Evolutionary conservation across 768 basidiomycete genomes (phyloP).

Genomic region (Obba rivulosa): DNA sequence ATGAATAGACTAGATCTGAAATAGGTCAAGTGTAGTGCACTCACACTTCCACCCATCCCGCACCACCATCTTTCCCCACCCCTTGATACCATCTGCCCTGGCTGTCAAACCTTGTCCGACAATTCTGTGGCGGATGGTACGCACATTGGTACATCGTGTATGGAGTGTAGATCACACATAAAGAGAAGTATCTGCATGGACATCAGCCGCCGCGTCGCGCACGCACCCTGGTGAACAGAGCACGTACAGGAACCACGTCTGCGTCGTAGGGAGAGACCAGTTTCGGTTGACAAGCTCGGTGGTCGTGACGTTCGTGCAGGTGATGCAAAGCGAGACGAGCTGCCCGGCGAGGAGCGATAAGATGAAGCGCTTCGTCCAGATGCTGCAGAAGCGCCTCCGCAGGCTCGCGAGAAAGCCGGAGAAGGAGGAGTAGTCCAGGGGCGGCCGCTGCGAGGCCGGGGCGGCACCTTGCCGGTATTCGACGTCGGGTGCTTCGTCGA

Average conservation of each 20-base stretch:
- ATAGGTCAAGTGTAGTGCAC: slow-evolving; percentile 16
- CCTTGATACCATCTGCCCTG: slow-evolving; percentile 68
- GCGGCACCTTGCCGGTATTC: background rate
- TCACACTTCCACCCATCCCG: slow-evolving; percentile 86
- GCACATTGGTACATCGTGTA: slow-evolving; percentile 86
- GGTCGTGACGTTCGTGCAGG: slow-evolving; percentile 83
- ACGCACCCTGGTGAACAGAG: background rate
- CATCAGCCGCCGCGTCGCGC: background rate
- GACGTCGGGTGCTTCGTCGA: slow-evolving; percentile 5
- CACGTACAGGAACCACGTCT: slow-evolving; percentile 77
- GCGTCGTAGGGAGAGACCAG: slow-evolving; percentile 76
- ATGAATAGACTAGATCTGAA: background rate
- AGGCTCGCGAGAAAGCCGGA: slow-evolving; percentile 48
- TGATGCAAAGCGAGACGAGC: slow-evolving; percentile 81
- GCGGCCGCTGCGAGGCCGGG: slow-evolving; percentile 36
- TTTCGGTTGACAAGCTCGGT: slow-evolving; percentile 66
- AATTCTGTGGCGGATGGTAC: slow-evolving; percentile 17
- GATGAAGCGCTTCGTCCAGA: slow-evolving; percentile 75
- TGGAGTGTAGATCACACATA: slow-evolving; percentile 75
- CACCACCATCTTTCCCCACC: slow-evolving; percentile 70
- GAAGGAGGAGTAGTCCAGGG: slow-evolving; percentile 62
- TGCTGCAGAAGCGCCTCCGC: slow-evolving; percentile 56
- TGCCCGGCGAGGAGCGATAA: slow-evolving; percentile 73
- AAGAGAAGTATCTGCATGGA: slow-evolving; percentile 61
- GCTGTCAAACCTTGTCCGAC: background rate